A percentile compares a stretch with the other conserved stretches of the same genome.
Evolutionary conservation across 2,329 filamentous ascomycete species (phyloP).

Genomic region (Colletotrichum sp.): DNA sequence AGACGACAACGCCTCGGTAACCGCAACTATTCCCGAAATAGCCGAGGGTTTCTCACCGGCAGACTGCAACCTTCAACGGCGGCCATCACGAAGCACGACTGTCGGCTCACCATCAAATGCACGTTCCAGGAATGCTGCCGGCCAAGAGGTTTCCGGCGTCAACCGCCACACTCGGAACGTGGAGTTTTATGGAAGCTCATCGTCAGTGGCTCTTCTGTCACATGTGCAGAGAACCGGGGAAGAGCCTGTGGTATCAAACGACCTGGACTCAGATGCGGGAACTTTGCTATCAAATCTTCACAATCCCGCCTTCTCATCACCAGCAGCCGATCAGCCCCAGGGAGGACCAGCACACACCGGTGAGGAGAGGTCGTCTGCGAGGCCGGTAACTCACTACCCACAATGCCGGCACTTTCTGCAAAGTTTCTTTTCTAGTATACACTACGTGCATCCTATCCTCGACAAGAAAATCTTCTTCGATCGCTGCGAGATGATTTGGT

Average conservation of each 20-base stretch:
- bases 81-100: conserved; percentile 1
- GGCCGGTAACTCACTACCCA: conserved; percentile 37
- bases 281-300: conserved; percentile 49
- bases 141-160: conserved; percentile 45
- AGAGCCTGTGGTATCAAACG: conserved; percentile 18
- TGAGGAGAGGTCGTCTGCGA: neutral
- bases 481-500: conserved; percentile 48
- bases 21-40: conserved; percentile 17
- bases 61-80: neutral
- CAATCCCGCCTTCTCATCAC: conserved; percentile 46
- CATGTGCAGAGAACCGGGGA: conserved; percentile 38
- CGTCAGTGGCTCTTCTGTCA: conserved; percentile 49
- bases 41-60: neutral
- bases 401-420: conserved; percentile 50
- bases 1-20: conserved; percentile 2
- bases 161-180: conserved; percentile 49
- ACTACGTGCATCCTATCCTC: conserved; percentile 52
- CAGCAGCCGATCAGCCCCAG: neutral
- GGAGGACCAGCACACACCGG: neutral
- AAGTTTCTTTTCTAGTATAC: conserved; percentile 52
- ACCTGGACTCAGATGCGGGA: conserved; percentile 27
- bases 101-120: conserved; percentile 23
- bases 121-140: conserved; percentile 29
- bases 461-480: conserved; percentile 48
- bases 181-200: conserved; percentile 53